Base-by-base conservation (phyloP, 495 filamentous ascomycete genomes). In the Xylaria bambusicola region DNA sequence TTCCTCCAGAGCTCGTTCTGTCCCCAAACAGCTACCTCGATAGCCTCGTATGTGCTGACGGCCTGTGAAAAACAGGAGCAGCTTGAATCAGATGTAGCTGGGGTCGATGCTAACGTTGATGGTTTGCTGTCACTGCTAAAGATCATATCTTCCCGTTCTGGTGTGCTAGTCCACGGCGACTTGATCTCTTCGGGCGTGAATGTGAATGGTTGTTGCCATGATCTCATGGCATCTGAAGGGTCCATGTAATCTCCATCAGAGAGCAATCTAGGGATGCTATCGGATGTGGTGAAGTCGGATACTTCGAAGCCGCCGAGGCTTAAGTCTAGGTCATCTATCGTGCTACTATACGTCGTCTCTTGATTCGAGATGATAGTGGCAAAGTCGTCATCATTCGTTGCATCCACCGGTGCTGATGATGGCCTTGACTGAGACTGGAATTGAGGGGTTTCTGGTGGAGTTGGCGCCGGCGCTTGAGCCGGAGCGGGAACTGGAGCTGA, bases 21-120 rank as follows among this genome's bases (percentile, higher is more conserved):
- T 15, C 50, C 47, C 59, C 59, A 62, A 21, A 47, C 31, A 23
- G 52, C 44, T 26, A 57, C 17, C 35, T 62, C 59, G 29, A 62
- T 54, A 40, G 59, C 59, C 24, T 62, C 59, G 35, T 62, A 35
- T 24, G 52, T 62, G 52, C 29, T 42, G 17, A 57, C 26, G 10
- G 47, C 59, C 44, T 47, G 59, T 4, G 31, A 56, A 44, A 62
- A 56, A 35, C 59, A 62, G 29, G 59, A 50, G 29, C 59, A 62
- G 42, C 15, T 44, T n/a, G 56, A 51, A 18, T 58, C 55, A 21
- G 31, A 41, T n/a, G 35, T 29, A 2, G 18, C 35, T 27, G 55
- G 45, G 3, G 44, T 38, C 17, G 55, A 58, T 8, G 35, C 31
- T 31, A 49, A 31, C 4, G 56, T 35, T 23, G 56, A 58, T 33